Base-by-base conservation (phyloP, 352 stramenopile genomes). In the Pythium volutum region DNA sequence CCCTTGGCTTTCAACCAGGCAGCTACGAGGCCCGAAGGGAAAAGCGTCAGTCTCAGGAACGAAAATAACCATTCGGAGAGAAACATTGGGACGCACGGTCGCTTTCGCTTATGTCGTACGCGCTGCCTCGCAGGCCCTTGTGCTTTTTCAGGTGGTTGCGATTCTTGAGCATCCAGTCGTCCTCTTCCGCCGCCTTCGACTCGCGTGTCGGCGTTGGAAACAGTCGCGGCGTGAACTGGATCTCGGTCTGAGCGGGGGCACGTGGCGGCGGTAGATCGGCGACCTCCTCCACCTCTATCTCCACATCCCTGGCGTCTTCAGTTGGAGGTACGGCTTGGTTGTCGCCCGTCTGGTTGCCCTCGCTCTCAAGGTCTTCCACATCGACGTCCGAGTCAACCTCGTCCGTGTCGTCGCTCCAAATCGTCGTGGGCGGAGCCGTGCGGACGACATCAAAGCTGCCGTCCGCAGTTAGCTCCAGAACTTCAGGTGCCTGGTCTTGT, bases 1-100 rank as follows among this genome's bases (percentile, higher is more conserved):
- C 73, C 84, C 62, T 91, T 92, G 1, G 84, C 84, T 47, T 94
- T 94, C n/a, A 94, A 60, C 84, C 84, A 94, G 61, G 88, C 83
- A 9, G 82, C 84, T 94, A 26, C 23, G 50, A 11, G 55, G 33
- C 27, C 18, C 10, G 22, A 58, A n/a, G n/a, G n/a, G 25, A 42
- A 27, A 20, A 42, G 29, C 9, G 8, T 43, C 1, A 39, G 43
- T 18, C 36, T 15, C 20, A 29, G 36, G n/a, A 43, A 5, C 10
- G 18, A 18, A 43, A 15, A 2, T 22, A 43, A 15, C 16, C 6
- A 43, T n/a, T n/a, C n/a, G 6, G 4, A 43, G 18, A 20, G 36
- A 18, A 15, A 43, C 11, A 33, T 20, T 23, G 16, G 8, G 8
- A 70, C 80, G 14, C 77, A 94, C 84, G 84, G 56, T 94, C 84